Base-by-base conservation (phyloP, 1,139 yeast genomes). In the Torulaspora globosa region DNA sequence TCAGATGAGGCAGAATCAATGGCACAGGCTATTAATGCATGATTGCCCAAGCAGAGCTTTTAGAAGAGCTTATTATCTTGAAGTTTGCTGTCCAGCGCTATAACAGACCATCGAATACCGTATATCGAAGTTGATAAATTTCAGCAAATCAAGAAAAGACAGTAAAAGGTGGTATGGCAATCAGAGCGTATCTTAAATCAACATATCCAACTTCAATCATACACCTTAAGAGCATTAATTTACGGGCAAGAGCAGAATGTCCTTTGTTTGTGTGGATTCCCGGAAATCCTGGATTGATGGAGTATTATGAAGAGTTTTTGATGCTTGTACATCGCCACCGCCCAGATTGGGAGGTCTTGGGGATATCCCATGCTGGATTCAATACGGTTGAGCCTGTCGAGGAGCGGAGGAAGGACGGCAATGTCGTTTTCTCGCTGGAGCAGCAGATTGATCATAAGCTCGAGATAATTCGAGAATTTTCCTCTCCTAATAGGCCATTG, bases 211-310 rank as follows among this genome's bases (percentile, higher is more conserved):
- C 51, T 11, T 42, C 51, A 9, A 41, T 48, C 23, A 32, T 48
- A 29, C 47, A 48, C 33, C 18, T 45, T 7, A 41, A 45, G 10
- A 27, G 38, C 15, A 41, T 40, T 21, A 41, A 21, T 18, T 21
- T 36, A 14, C n/a, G 39, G 15, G 32, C 29, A 16, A 24, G 43
- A n/a, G 18, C 27, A 8, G 41, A 44, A 19, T 46, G 58, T 15
- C 70, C 70, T 3, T 53, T 76, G 35, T 60, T 80, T 31, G 65
- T 76, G 18, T 69, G 80, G 55, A 72, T 81, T n/a, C 86, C 87
- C 0, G 87, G 87, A 0, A 81, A 81, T 55, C 87, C 87, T 0
- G 87, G 86, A 0, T 58, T 81, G 12, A 71, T 77, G 19, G 82
- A 79, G 50, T 80, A 72, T 58, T 81, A 81, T 59, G 68, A 68